Evolutionary conservation across 257 asterid species (phyloP).

Genomic region (Mentha longifolia): DNA sequence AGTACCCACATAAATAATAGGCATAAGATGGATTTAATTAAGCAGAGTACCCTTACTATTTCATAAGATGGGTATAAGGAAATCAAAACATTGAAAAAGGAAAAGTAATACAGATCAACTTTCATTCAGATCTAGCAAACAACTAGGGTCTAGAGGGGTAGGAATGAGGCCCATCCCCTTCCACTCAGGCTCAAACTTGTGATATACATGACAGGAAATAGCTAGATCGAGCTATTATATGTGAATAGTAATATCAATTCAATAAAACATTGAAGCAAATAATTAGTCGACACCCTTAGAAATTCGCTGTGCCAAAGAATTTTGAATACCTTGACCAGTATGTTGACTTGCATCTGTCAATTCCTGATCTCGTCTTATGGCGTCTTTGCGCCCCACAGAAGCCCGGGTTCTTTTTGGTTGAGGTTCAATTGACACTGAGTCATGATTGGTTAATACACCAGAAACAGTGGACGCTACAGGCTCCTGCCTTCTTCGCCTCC

Average conservation of each 20-base stretch:
- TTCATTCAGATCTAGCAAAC: conserved; percentile 12
- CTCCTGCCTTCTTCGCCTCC: conserved; percentile 77
- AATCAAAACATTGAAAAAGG: background rate
- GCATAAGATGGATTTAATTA: background rate
- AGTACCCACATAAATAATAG: background rate
- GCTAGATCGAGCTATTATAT: background rate
- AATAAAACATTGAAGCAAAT: conserved; percentile 8
- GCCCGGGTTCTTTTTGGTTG: conserved; percentile 71
- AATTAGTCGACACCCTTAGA: conserved; percentile 36
- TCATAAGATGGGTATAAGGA: background rate
- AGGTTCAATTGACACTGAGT: conserved; percentile 49
- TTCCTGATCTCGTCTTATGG: conserved; percentile 48
- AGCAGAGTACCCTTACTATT: background rate
- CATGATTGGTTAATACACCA: conserved; percentile 53
- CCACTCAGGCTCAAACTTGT: background rate
- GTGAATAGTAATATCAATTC: background rate
- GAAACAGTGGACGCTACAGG: conserved; percentile 45
- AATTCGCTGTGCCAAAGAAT: conserved; percentile 31
- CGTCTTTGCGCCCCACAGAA: conserved; percentile 59
- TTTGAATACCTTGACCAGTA: conserved; percentile 41
- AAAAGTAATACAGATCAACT: conserved; percentile 8
- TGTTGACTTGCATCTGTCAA: conserved; percentile 42
- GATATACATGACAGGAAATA: conserved; percentile 7
- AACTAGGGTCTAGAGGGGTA: background rate
- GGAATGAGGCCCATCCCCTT: background rate